Conservation (phyloP, 768 basidiomycete species). For the Kwoniella heveanensis region DNA sequence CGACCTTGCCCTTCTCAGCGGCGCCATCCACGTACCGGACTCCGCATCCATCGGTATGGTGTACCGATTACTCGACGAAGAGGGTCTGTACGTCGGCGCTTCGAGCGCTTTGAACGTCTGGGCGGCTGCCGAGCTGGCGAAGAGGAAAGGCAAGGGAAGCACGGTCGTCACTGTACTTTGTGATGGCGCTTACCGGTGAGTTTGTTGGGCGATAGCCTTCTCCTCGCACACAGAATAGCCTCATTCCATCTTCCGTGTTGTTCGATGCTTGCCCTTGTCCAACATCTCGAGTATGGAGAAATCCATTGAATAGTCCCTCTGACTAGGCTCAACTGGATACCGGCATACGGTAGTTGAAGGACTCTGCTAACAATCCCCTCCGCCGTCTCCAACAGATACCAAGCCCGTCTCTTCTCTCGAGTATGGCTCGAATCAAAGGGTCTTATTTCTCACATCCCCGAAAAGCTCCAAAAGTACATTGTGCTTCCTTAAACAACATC, state of each 20-base stretch:
- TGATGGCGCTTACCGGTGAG: conserved; percentile 89
- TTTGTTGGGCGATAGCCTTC: too few relatives aligned
- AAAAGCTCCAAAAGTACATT: conserved; percentile 81
- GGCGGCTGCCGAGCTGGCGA: conserved; percentile 84
- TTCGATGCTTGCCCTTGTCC: too few relatives aligned
- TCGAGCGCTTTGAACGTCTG: conserved; percentile 93
- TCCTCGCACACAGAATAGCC: too few relatives aligned
- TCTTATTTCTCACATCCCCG: conserved; percentile 75
- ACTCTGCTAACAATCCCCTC: neutral
- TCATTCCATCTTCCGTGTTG: too few relatives aligned
- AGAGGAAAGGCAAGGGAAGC: conserved; percentile 77
- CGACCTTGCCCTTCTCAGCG: conserved; percentile 74
- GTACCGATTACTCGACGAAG: conserved; percentile 85
- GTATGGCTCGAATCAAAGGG: conserved; percentile 84
- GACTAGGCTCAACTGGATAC: too few relatives aligned
- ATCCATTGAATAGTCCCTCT: too few relatives aligned
- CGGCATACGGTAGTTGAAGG: too few relatives aligned
- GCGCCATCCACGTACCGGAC: conserved; percentile 84
- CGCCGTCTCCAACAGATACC: conserved; percentile 61
- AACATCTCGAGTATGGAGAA: too few relatives aligned
- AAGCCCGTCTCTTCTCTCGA: conserved; percentile 91
- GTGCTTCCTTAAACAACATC: conserved; percentile 69
- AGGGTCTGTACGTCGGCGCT: conserved; percentile 92
- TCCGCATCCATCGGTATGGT: conserved; percentile 89
- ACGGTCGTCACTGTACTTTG: conserved; percentile 85